phyloP scores from a whole-genome alignment of 164 flowering plant genomes.

The Vitis cinerea region DNA sequence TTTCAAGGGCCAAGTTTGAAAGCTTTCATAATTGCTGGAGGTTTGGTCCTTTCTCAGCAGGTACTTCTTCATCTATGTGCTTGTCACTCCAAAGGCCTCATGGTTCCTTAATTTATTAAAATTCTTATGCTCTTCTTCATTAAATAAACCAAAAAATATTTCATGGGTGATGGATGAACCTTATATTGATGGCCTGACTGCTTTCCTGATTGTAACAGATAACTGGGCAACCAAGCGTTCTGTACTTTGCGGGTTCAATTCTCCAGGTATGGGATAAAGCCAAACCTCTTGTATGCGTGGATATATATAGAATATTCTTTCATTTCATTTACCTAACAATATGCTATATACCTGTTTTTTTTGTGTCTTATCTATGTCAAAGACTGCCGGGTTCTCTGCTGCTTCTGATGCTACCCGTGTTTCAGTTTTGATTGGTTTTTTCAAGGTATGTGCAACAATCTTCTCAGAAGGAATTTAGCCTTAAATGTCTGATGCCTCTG shows the following conservation, averaged over 20 bases:
- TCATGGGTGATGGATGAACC: neutral
- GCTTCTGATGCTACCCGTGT: constrained; percentile 92
- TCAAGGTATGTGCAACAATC: constrained; percentile 55
- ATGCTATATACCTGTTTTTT: neutral
- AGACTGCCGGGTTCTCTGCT: constrained; percentile 96
- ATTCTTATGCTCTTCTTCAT: neutral
- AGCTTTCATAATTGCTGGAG: constrained; percentile 92
- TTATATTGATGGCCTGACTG: constrained; percentile 4
- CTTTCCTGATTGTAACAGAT: constrained; percentile 53
- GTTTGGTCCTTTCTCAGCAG: constrained; percentile 92
- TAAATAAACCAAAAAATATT: neutral
- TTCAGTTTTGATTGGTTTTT: constrained; percentile 79
- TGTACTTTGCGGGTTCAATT: constrained; percentile 95
- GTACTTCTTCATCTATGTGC: constrained; percentile 28
- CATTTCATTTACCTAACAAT: neutral
- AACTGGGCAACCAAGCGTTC: constrained; percentile 97
- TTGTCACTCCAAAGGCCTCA: neutral
- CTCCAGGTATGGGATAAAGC: constrained; percentile 63
- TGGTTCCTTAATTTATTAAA: neutral
- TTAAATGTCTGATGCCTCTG: neutral
- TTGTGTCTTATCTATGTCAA: neutral
- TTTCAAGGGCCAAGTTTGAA: constrained; percentile 85
- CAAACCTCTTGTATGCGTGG: neutral
- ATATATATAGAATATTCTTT: neutral
- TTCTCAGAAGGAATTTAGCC: neutral